These are phyloP conservation scores for Pochonia chlamydosporia DNA, from an alignment of 2,329 filamentous ascomycete genomes.

Conservation along the genomic window DNA sequence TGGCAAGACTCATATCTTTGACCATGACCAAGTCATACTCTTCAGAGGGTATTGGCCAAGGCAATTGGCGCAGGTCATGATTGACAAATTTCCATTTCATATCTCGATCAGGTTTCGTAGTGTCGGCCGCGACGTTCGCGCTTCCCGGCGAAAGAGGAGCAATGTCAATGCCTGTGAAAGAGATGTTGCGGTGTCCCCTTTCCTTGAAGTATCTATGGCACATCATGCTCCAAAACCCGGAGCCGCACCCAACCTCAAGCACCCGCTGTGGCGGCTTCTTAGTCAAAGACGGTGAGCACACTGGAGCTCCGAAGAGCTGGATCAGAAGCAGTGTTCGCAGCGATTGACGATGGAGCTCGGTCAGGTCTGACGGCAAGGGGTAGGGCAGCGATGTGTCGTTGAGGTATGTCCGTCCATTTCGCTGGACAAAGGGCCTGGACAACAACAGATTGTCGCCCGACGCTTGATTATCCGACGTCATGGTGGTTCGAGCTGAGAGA, in stretches of 20 bases:
- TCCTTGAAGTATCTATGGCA: slow-evolving; percentile 74
- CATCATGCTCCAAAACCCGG: slow-evolving; percentile 83
- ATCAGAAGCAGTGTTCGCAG: slow-evolving; percentile 76
- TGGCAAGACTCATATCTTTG: slow-evolving; percentile 70
- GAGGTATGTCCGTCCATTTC: slow-evolving; percentile 78
- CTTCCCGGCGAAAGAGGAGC: slow-evolving; percentile 57
- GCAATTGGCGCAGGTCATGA: slow-evolving; percentile 71
- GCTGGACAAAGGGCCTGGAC: slow-evolving; percentile 56
- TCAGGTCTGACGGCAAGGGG: slow-evolving; percentile 81
- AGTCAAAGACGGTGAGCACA: slow-evolving; percentile 64
- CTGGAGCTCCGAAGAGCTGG: slow-evolving; percentile 72
- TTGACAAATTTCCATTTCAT: slow-evolving; percentile 87
- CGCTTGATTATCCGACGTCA: slow-evolving; percentile 42
- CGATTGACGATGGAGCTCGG: slow-evolving; percentile 82
- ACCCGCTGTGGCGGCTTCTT: slow-evolving; percentile 68
- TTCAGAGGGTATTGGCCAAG: slow-evolving; percentile 71
- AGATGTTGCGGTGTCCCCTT: slow-evolving; percentile 61
- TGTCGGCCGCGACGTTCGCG: slow-evolving; percentile 21
- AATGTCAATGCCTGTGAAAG: slow-evolving; percentile 79
- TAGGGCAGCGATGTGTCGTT: slow-evolving; percentile 68
- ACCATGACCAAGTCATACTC: slow-evolving; percentile 86
- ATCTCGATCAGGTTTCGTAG: slow-evolving; percentile 56
- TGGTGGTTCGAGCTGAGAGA: slow-evolving; percentile 38
- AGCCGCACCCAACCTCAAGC: slow-evolving; percentile 82
- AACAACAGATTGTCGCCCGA: slow-evolving; percentile 33